A percentile compares a stretch with the other conserved stretches of the same genome.
These are phyloP conservation scores for Spongispora temasekensis DNA, from an alignment of 1,284 basidiomycete genomes.

Conservation along the genomic window DNA sequence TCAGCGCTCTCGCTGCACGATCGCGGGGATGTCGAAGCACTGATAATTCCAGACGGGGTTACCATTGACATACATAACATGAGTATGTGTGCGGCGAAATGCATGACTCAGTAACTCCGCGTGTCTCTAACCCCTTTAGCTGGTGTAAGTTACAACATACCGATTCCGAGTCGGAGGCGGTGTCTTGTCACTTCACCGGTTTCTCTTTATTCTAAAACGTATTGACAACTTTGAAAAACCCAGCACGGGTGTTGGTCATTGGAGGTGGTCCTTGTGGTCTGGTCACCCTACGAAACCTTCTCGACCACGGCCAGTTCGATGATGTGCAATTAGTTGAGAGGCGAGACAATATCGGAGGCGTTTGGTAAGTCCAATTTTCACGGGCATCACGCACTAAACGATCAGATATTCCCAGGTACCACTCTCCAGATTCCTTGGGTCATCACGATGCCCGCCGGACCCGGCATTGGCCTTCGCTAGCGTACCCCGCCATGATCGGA, in stretches of 20 bases:
- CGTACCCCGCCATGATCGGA: conserved; percentile 48
- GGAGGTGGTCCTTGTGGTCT: conserved; percentile 49
- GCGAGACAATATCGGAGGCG: conserved; percentile 46
- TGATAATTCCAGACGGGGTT: no score
- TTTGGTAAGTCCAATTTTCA: conserved; percentile 40
- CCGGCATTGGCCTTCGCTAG: conserved; percentile 44
- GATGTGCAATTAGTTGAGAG: conserved; percentile 46
- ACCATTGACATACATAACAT: no score
- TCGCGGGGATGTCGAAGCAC: neutral
- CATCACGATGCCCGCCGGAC: conserved; percentile 6
- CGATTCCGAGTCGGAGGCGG: no score
- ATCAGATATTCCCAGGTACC: conserved; percentile 14
- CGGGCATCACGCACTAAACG: neutral
- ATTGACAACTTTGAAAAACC: conserved; percentile 21
- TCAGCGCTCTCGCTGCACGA: neutral
- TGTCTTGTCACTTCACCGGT: no score
- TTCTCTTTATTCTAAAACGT: no score
- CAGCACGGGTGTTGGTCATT: conserved; percentile 40
- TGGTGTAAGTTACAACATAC: no score
- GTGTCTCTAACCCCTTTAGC: no score
- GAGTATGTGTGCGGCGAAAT: no score
- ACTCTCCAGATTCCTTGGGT: neutral
- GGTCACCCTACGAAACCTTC: conserved; percentile 46
- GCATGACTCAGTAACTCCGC: no score
- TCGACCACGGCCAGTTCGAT: conserved; percentile 39